Conservation (phyloP, 1,284 basidiomycete genomes). For the Malassezia globosa region DNA sequence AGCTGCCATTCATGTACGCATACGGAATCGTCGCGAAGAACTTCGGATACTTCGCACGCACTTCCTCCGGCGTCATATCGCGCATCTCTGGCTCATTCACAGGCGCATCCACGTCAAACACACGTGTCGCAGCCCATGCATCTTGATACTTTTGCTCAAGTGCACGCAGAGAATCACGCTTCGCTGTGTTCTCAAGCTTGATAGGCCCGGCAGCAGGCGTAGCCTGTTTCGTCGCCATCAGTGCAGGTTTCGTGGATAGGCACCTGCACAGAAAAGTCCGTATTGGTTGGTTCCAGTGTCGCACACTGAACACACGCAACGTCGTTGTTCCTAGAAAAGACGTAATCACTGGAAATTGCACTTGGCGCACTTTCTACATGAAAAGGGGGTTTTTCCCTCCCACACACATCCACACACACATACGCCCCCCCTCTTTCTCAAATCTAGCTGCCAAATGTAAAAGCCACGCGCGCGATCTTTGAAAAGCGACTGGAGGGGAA, state of each 20-base stretch:
- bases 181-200: constrained; percentile 57
- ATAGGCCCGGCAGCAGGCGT: constrained; percentile 34
- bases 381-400: too few species aligned
- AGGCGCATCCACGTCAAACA: constrained; percentile 76
- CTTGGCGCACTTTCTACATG: too few species aligned
- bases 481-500: too few species aligned
- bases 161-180: constrained; percentile 72
- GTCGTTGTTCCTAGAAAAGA: neutral
- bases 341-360: too few species aligned
- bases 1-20: constrained; percentile 89
- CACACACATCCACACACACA: too few species aligned
- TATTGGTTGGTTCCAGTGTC: neutral
- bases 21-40: constrained; percentile 88
- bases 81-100: constrained; percentile 28
- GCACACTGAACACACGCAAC: constrained; percentile 4
- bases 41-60: constrained; percentile 66
- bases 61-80: constrained; percentile 36
- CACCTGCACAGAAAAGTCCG: constrained; percentile 1
- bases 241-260: neutral
- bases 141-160: constrained; percentile 75
- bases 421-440: too few species aligned
- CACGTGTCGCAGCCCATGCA: constrained; percentile 56
- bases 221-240: constrained; percentile 29
- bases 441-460: too few species aligned
- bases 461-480: too few species aligned